Percentiles rank a stretch among this genome's conserved stretches.
These are phyloP conservation scores for Chalaropsis thielavioides DNA, from an alignment of 2,329 filamentous ascomycete species.

Conservation along the genomic window DNA sequence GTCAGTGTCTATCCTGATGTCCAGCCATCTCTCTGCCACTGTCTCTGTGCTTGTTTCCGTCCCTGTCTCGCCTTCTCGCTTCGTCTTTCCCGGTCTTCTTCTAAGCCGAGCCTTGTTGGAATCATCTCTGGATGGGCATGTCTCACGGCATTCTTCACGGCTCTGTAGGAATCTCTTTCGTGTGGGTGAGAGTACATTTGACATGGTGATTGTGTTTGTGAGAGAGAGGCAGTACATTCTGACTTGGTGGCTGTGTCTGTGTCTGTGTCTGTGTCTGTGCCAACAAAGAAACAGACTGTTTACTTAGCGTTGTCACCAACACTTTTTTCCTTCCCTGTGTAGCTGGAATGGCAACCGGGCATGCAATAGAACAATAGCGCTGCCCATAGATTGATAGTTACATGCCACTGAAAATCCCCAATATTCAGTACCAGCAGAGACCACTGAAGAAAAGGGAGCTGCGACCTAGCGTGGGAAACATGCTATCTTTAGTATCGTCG, in stretches of 20 bases:
- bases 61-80: not conserved
- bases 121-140: not conserved
- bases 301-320: not conserved
- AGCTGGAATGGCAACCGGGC: not conserved
- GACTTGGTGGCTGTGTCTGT: not conserved
- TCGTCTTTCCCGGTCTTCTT: not conserved
- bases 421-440: not conserved
- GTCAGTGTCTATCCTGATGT: not conserved
- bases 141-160: not conserved
- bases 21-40: not conserved
- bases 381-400: not conserved
- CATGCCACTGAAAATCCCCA: not conserved
- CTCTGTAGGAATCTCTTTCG: not conserved
- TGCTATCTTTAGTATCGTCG: not conserved
- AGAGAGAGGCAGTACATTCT: not conserved
- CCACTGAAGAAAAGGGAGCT: not conserved
- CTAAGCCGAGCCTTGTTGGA: not conserved
- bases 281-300: not conserved
- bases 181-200: not conserved
- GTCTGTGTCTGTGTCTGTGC: not conserved
- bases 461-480: not conserved
- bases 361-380: not conserved
- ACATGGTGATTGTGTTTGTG: not conserved
- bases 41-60: not conserved
- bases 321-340: not conserved